Evolutionary conservation across 768 basidiomycete species (phyloP).

Genomic region (Pleurotus tuber-regium): DNA sequence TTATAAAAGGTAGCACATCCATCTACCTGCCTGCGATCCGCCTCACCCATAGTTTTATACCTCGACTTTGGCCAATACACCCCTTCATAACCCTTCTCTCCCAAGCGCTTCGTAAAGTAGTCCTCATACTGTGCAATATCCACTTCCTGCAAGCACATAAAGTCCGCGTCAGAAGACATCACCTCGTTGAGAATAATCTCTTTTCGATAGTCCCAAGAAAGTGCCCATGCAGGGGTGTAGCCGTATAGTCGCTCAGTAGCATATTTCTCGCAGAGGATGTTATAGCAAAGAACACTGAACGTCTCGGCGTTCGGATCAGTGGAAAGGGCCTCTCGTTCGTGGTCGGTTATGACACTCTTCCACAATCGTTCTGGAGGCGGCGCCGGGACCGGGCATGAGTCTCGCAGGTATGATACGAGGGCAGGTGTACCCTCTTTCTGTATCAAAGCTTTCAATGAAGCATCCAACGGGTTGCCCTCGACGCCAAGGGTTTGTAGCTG

Average conservation of each 20-base stretch:
- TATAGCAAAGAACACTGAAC: constrained; percentile 84
- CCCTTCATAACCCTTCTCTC: constrained; percentile 81
- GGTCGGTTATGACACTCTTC: constrained; percentile 58
- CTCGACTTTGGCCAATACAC: constrained; percentile 90
- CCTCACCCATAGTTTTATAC: constrained; percentile 88
- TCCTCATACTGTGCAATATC: constrained; percentile 92
- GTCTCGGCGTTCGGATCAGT: constrained; percentile 71
- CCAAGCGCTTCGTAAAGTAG: constrained; percentile 76
- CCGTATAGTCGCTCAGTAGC: constrained; percentile 90
- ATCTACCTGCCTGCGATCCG: constrained; percentile 86
- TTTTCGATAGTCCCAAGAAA: constrained; percentile 94
- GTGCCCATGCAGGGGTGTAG: constrained; percentile 95
- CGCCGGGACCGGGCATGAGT: constrained; percentile 80
- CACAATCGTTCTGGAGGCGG: constrained; percentile 81
- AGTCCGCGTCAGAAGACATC: constrained; percentile 77
- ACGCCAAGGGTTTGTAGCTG: constrained; percentile 92
- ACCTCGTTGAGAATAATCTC: constrained; percentile 86
- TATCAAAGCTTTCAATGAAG: constrained; percentile 69
- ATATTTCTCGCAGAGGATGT: constrained; percentile 89
- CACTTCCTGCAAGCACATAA: constrained; percentile 94
- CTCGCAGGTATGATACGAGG: constrained; percentile 87
- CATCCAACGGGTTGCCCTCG: constrained; percentile 94
- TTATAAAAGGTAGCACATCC: constrained; percentile 98
- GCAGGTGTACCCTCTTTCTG: constrained; percentile 95
- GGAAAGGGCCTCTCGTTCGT: constrained; percentile 57